Evolutionary conservation across 1,284 basidiomycete species (phyloP), one percentile per base, ranked within the genome.

Genomic region (Rhodotorula sp.): DNA sequence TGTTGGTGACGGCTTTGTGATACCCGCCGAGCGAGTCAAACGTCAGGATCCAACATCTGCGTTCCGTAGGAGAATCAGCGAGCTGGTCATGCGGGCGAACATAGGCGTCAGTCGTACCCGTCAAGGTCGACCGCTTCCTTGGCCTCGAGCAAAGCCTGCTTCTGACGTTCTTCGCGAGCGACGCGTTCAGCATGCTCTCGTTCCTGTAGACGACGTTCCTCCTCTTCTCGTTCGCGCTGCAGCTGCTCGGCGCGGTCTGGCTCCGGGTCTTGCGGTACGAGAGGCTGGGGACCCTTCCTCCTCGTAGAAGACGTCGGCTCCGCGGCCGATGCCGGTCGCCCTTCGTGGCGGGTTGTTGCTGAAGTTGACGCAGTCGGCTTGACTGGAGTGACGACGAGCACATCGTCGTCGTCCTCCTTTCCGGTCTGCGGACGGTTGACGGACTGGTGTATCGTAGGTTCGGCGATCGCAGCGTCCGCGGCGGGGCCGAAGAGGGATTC

Each of bases 21-120:
- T 82, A 81, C 18, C 83, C 82, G 1, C 89, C 89, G 43, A 99
- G 85, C 1, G 94, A 97, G 80, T 99, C 95, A 64, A 98, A 86
- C 0, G 88, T 91, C 78, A 93, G 87, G 56, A 97, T 89, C 76
- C 86, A 87, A 5, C 91, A 88, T 61, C 91, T 74, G 60, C n/a
- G 8, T 5, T 21, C 1, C 12, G 45, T 16, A 10, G 16, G 26
- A n/a, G 3, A 18, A 14, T 8, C 15, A 26, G n/a, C 45, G 47
- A 38, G 10, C 28, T 31, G 12, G 28, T 31, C 31, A 8, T 5
- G 12, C 18, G 28, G 3, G 28, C 19, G 21, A 43, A 23, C 4
- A 34, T 6, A 15, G 19, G 3, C 5, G 4, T 43, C 55, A 10
- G 31, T 14, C 26, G 38, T 43, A 43, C 38, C 38, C 38, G 0